These are phyloP conservation scores for Citrus medica DNA, from an alignment of 345 rosid genomes.

Conservation along the genomic window DNA sequence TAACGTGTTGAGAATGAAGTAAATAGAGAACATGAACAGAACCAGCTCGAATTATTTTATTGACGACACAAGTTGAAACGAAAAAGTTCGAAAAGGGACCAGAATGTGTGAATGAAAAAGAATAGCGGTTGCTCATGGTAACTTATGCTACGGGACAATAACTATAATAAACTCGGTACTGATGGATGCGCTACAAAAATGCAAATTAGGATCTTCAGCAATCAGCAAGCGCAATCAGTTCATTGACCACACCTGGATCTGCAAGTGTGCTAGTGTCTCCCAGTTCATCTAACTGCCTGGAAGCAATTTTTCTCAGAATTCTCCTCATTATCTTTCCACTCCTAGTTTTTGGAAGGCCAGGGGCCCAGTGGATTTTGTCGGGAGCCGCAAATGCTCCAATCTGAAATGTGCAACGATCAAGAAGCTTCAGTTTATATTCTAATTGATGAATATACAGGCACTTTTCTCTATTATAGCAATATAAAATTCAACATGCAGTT, in stretches of 20 bases:
- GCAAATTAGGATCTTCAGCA: slow-evolving; percentile 15
- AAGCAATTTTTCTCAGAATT: slow-evolving; percentile 87
- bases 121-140: not conserved
- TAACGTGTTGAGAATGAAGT: not conserved
- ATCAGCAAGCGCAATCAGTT: slow-evolving; percentile 76
- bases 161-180: not conserved
- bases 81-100: not conserved
- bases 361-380: slow-evolving; percentile 94
- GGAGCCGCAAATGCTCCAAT: slow-evolving; percentile 98
- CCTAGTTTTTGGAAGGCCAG: slow-evolving; percentile 91
- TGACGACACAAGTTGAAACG: not conserved
- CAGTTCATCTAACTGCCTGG: slow-evolving; percentile 79
- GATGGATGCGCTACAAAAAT: not conserved
- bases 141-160: not conserved
- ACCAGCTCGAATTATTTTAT: not conserved
- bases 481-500: not conserved
- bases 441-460: not conserved
- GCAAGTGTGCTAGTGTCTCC: slow-evolving; percentile 96
- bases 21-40: not conserved
- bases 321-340: slow-evolving; percentile 99
- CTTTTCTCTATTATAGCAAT: not conserved
- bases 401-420: slow-evolving; percentile 26
- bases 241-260: slow-evolving; percentile 75
- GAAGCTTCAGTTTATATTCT: not conserved
- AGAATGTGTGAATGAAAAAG: not conserved